Evolutionary conservation across 2,329 filamentous ascomycete genomes (phyloP).

Genomic region (Fusarium proliferatum): DNA sequence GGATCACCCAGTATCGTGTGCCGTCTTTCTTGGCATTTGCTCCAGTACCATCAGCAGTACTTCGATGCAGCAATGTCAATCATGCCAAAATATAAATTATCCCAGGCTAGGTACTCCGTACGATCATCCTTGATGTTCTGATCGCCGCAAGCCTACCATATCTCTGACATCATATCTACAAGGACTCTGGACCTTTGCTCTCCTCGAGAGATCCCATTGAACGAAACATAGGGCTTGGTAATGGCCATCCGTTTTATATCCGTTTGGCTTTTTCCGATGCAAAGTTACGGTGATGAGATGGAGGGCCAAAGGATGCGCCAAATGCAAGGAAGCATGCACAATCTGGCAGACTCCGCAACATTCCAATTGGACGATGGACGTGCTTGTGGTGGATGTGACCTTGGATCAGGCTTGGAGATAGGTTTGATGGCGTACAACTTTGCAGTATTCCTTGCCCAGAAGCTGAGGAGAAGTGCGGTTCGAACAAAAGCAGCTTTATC

Average conservation of each 20-base stretch:
- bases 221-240: not conserved
- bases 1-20: not conserved
- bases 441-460: not conserved
- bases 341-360: not conserved
- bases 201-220: not conserved
- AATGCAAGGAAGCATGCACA: conserved; percentile 16
- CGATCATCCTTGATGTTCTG: not conserved
- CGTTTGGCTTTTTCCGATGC: not conserved
- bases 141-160: not conserved
- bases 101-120: not conserved
- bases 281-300: not conserved
- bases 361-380: conserved; percentile 14
- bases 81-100: not conserved
- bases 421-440: conserved; percentile 1
- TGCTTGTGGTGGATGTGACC: not conserved
- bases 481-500: not conserved
- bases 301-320: not conserved
- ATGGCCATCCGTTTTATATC: not conserved
- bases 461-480: not conserved
- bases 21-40: not conserved
- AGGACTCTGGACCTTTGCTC: not conserved
- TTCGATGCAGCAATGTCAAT: not conserved
- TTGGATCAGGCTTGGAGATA: not conserved
- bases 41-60: not conserved
- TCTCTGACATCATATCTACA: conserved; percentile 35